Conservation (phyloP, 768 basidiomycete genomes). For the Rhizopogon vulgaris region DNA sequence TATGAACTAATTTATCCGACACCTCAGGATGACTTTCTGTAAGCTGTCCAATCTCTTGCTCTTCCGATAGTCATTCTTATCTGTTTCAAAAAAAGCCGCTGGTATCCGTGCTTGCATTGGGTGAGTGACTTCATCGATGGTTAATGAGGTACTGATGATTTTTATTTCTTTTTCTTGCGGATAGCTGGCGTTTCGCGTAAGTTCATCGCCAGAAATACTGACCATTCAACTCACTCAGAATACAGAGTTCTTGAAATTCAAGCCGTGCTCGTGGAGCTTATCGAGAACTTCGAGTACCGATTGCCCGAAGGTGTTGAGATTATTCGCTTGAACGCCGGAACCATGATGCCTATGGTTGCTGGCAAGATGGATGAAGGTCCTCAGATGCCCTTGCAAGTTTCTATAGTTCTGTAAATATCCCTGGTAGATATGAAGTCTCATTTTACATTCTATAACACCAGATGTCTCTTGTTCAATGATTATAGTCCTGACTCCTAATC, state of each 20-base stretch:
- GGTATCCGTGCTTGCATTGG: slow-evolving; percentile 8
- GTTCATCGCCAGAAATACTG: not conserved
- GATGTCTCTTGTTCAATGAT: too few relatives aligned
- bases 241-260: slow-evolving; percentile 29
- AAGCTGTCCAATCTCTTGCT: not conserved
- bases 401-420: slow-evolving; percentile 5
- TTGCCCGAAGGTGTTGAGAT: slow-evolving; percentile 27
- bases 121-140: not conserved
- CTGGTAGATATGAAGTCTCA: too few relatives aligned
- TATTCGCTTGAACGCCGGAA: slow-evolving; percentile 22
- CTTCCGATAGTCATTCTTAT: not conserved
- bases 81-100: slow-evolving; percentile 1
- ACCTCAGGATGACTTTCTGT: slow-evolving; percentile 9
- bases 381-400: slow-evolving; percentile 30
- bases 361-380: slow-evolving; percentile 19
- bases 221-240: not conserved
- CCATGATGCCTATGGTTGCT: slow-evolving; percentile 29
- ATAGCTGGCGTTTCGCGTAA: slow-evolving; percentile 11
- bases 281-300: slow-evolving; percentile 30
- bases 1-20: not conserved
- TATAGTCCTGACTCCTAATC: too few relatives aligned
- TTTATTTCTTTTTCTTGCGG: not conserved
- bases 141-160: not conserved
- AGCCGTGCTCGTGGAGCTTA: slow-evolving; percentile 26
- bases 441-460: too few relatives aligned